These are phyloP conservation scores for Pyrus hybrid DNA, from an alignment of 331 rosid genomes.

Conservation along the genomic window DNA sequence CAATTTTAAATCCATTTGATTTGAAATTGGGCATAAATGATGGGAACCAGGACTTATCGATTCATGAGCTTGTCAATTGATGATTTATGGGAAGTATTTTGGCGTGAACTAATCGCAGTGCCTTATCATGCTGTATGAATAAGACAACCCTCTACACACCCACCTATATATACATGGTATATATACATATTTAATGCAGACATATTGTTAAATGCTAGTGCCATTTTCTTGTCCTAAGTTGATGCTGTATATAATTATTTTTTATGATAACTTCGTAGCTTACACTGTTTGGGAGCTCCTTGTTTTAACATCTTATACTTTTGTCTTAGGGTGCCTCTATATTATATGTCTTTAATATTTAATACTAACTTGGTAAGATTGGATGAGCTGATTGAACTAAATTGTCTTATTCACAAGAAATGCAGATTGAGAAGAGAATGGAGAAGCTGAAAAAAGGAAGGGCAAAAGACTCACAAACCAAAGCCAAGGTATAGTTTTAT, in stretches of 20 bases:
- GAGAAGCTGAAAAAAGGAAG: slow-evolving; percentile 91
- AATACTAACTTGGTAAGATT: slow-evolving; percentile 13
- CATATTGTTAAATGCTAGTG: neutral
- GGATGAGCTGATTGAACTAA: slow-evolving; percentile 43
- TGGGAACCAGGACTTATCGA: neutral
- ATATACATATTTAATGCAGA: neutral
- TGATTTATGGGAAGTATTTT: neutral
- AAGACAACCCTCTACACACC: neutral
- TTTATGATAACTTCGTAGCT: neutral
- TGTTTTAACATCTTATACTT: neutral
- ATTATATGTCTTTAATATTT: neutral
- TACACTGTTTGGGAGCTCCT: neutral
- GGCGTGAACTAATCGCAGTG: neutral
- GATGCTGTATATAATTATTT: neutral
- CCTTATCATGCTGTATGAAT: neutral
- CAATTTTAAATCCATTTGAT: neutral
- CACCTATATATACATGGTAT: too few species aligned
- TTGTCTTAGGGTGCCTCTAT: neutral
- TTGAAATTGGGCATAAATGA: neutral
- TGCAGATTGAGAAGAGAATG: slow-evolving; percentile 95
- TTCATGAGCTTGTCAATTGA: neutral
- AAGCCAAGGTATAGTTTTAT: slow-evolving; percentile 54
- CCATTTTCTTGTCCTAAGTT: neutral
- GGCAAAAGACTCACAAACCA: slow-evolving; percentile 70
- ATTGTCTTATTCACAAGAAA: slow-evolving; percentile 43